A percentile compares a stretch with the other conserved stretches of the same genome.
Evolutionary conservation across 306 rosid genomes (phyloP).

Genomic region (Dryas drummondii): DNA sequence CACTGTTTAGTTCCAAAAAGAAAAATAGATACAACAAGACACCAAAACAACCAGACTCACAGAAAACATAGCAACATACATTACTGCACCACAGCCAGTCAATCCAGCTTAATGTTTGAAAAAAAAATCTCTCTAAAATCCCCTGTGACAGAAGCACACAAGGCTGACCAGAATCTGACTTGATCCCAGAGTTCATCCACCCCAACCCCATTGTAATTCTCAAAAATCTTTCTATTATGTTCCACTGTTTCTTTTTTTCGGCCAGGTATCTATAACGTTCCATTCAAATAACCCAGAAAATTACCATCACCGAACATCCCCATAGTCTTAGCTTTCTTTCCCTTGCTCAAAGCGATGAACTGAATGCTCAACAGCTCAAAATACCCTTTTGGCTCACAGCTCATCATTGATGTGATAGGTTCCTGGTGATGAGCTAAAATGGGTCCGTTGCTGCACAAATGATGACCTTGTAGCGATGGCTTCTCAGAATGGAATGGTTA

Average conservation of each 20-base stretch:
- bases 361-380: background rate
- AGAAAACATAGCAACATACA: background rate
- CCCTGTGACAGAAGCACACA: background rate
- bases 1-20: too few relatives aligned
- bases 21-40: too few relatives aligned
- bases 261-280: too few relatives aligned
- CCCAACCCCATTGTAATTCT: background rate
- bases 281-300: background rate
- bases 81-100: background rate
- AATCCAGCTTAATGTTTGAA: background rate
- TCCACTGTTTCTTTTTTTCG: background rate
- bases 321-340: background rate
- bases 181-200: background rate
- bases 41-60: too few relatives aligned
- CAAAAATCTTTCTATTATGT: background rate
- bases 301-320: background rate
- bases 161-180: background rate
- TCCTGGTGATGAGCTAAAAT: conserved; percentile 91
- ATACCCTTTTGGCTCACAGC: conserved; percentile 21
- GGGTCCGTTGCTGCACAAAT: conserved; percentile 93
- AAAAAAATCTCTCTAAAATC: background rate
- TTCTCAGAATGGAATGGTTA: conserved; percentile 91
- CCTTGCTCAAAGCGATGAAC: background rate
- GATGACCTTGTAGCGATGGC: conserved; percentile 97
- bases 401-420: conserved; percentile 56